phyloP scores from a whole-genome alignment of 495 filamentous ascomycete species.

The Xylaria acuta region DNA sequence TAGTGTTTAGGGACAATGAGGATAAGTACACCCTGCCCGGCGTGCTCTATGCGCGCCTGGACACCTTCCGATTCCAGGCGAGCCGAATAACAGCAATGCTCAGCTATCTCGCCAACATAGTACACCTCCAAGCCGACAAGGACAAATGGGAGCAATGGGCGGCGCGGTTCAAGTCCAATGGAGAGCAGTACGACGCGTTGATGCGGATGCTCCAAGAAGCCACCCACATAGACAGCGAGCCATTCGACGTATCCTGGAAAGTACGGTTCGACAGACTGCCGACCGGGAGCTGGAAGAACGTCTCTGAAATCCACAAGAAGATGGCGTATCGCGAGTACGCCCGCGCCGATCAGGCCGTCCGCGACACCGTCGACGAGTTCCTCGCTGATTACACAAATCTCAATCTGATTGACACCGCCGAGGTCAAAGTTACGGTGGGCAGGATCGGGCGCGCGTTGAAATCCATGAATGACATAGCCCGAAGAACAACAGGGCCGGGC shows the following conservation, averaged over 20 bases:
- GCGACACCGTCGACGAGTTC: constrained; percentile 30
- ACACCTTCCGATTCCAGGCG: neutral
- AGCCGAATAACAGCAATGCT: neutral
- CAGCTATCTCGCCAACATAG: neutral
- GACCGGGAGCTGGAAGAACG: constrained; percentile 29
- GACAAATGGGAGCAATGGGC: constrained; percentile 8
- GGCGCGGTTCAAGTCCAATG: neutral
- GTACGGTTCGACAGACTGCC: constrained; percentile 28
- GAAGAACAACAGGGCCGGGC: neutral
- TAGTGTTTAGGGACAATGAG: neutral
- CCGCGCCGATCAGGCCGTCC: constrained; percentile 27
- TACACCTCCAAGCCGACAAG: neutral
- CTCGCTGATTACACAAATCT: neutral
- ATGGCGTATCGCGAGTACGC: constrained; percentile 28
- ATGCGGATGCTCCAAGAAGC: neutral
- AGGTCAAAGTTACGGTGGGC: neutral
- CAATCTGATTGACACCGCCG: too few species aligned
- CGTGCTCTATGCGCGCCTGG: constrained; percentile 3
- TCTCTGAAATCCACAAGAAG: constrained; percentile 18
- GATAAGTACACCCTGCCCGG: neutral
- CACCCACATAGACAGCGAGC: neutral
- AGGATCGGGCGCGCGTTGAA: neutral
- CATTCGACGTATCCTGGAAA: constrained; percentile 28
- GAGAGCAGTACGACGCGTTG: neutral
- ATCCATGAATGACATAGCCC: neutral